Percentiles rank a stretch among this genome's conserved stretches.
Evolutionary conservation across 768 basidiomycete genomes (phyloP).

Genomic region (Russula sp.): DNA sequence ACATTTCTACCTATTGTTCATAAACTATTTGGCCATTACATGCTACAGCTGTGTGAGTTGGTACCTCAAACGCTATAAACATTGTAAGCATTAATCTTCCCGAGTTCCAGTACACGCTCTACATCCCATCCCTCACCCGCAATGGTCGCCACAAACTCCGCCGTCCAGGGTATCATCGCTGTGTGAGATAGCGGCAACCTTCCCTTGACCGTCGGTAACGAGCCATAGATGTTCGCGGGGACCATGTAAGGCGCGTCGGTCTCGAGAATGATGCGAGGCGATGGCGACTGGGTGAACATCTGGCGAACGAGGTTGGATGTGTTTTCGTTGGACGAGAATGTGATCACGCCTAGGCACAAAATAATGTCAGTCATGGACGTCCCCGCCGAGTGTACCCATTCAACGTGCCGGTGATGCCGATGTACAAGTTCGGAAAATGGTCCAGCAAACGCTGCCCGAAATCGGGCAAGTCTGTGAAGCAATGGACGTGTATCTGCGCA

Average conservation of each 20-base stretch:
- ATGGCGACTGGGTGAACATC: slow-evolving; percentile 25
- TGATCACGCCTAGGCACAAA: slow-evolving; percentile 56
- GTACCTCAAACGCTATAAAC: slow-evolving; percentile 47
- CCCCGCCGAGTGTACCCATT: not conserved
- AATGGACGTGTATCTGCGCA: slow-evolving; percentile 77
- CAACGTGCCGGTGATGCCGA: slow-evolving; percentile 66
- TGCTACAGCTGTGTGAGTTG: too few relatives aligned
- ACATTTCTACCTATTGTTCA: slow-evolving; percentile 5
- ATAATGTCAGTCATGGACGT: not conserved
- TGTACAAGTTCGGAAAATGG: slow-evolving; percentile 76
- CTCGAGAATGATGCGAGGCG: slow-evolving; percentile 52
- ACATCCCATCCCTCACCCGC: slow-evolving; percentile 43
- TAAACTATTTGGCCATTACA: not conserved
- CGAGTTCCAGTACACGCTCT: slow-evolving; percentile 51
- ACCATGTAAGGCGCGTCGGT: slow-evolving; percentile 89
- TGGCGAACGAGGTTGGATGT: slow-evolving; percentile 62
- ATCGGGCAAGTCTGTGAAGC: slow-evolving; percentile 77
- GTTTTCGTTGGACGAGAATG: slow-evolving; percentile 68
- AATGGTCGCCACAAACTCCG: slow-evolving; percentile 59
- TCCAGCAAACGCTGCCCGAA: slow-evolving; percentile 66
- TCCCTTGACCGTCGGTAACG: slow-evolving; percentile 47
- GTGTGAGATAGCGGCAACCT: slow-evolving; percentile 68
- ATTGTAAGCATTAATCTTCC: slow-evolving; percentile 55
- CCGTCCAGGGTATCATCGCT: slow-evolving; percentile 84
- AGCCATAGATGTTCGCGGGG: slow-evolving; percentile 62